Conservation (phyloP, 371 early-diverging fungal species). For the Mortierella sp. region DNA sequence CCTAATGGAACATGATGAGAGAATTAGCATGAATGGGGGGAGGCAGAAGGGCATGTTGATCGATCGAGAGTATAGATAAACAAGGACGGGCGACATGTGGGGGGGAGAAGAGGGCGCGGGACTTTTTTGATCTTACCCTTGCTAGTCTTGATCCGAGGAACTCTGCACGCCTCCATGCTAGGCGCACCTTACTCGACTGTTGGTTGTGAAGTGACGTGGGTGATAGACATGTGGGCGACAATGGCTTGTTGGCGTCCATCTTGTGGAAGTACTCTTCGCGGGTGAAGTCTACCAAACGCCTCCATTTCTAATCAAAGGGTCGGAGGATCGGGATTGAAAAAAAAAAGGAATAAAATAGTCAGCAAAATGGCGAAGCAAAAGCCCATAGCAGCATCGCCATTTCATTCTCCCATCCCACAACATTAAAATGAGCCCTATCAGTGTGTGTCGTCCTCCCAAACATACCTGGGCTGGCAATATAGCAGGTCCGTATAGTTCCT, state of each 20-base stretch:
- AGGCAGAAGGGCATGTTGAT: neutral
- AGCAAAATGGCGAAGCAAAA: neutral
- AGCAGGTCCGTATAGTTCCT: constrained; percentile 22
- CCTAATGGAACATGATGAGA: constrained; percentile 14
- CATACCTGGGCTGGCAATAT: constrained; percentile 30
- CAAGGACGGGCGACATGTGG: neutral
- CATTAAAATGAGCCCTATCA: too few species aligned
- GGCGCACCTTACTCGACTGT: constrained; percentile 13
- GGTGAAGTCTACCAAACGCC: constrained; percentile 30
- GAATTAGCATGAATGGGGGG: neutral
- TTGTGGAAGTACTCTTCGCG: constrained; percentile 31
- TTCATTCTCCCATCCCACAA: too few species aligned
- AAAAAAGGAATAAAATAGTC: neutral
- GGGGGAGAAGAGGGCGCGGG: neutral
- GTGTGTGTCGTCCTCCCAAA: too few species aligned
- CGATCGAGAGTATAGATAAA: too few species aligned
- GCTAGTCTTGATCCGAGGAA: constrained; percentile 43
- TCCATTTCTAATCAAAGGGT: constrained; percentile 32
- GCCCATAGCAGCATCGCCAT: neutral
- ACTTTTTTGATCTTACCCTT: too few species aligned
- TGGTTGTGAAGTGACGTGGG: constrained; percentile 4
- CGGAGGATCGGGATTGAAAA: neutral
- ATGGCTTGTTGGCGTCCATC: constrained; percentile 14
- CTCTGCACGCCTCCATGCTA: constrained; percentile 46
- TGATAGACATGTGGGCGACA: constrained; percentile 4